These are phyloP conservation scores for Rhodamnia rubescens DNA, from an alignment of 345 rosid species.

Conservation along the genomic window DNA sequence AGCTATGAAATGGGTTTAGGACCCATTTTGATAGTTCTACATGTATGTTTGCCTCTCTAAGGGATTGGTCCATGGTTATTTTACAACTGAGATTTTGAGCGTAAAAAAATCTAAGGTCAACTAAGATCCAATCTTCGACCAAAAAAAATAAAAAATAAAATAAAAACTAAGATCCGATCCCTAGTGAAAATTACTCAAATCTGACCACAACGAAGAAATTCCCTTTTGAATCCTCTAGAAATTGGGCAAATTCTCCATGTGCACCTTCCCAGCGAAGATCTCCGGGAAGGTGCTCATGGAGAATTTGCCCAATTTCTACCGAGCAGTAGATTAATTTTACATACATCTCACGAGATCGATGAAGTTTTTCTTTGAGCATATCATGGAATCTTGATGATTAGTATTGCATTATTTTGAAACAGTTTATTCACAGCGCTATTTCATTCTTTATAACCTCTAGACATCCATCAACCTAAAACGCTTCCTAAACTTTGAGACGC, in stretches of 20 bases:
- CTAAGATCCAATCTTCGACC: too few species aligned
- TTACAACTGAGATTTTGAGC: neutral
- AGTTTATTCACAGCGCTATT: neutral
- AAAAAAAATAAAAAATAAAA: too few species aligned
- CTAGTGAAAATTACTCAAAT: too few species aligned
- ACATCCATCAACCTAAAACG: neutral
- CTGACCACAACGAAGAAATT: too few species aligned
- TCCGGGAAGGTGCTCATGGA: too few species aligned
- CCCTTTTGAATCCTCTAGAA: too few species aligned
- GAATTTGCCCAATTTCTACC: fast-evolving
- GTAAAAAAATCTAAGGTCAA: neutral
- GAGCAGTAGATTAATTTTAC: neutral
- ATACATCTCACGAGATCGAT: neutral
- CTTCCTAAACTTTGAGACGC: neutral
- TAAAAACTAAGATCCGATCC: too few species aligned
- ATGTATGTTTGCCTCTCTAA: neutral
- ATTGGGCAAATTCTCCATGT: too few species aligned
- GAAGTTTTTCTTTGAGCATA: neutral
- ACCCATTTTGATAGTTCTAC: neutral
- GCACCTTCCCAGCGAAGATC: too few species aligned
- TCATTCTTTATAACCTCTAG: neutral
- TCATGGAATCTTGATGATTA: neutral
- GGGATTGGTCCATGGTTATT: neutral
- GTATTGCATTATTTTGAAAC: neutral
- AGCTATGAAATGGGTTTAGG: too few species aligned